Percentiles rank a stretch among this genome's conserved stretches.
These are phyloP conservation scores for Phytophthora cryptogea DNA, from an alignment of 352 stramenopile genomes.

Conservation along the genomic window DNA sequence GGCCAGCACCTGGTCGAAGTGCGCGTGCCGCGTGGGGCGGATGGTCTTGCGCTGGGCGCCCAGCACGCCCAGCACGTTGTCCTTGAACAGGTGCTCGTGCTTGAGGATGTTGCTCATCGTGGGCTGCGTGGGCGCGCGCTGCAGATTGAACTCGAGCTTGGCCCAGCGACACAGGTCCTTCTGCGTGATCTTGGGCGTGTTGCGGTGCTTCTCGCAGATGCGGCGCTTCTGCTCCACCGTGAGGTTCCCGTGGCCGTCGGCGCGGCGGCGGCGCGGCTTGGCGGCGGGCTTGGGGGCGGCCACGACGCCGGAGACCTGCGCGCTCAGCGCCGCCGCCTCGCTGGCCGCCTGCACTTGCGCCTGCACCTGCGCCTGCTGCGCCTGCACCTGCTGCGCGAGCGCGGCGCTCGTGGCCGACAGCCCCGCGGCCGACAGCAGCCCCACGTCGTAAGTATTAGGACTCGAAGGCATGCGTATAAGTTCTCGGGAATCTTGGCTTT, in stretches of 20 bases:
- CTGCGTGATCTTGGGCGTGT: slow-evolving; percentile 88
- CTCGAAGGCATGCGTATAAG: slow-evolving; percentile 81
- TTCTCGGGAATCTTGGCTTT: slow-evolving; percentile 69
- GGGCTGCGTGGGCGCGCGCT: slow-evolving; percentile 78
- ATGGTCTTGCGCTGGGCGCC: slow-evolving; percentile 86
- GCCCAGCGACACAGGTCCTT: slow-evolving; percentile 88
- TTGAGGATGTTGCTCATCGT: slow-evolving; percentile 89
- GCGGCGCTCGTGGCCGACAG: slow-evolving; percentile 23
- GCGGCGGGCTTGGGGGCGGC: slow-evolving; percentile 5
- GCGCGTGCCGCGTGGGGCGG: slow-evolving; percentile 68
- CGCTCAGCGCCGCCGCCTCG: not conserved
- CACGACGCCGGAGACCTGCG: not conserved
- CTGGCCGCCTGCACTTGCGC: slow-evolving; percentile 18
- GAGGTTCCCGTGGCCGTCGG: slow-evolving; percentile 76
- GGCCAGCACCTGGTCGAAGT: slow-evolving; percentile 85
- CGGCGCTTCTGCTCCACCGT: slow-evolving; percentile 88
- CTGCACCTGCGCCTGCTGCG: slow-evolving; percentile 28
- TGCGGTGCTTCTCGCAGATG: slow-evolving; percentile 88
- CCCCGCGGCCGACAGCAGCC: slow-evolving; percentile 23
- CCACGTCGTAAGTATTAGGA: slow-evolving; percentile 73
- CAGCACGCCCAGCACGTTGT: slow-evolving; percentile 80
- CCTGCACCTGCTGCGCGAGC: slow-evolving; percentile 38
- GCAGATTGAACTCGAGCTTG: slow-evolving; percentile 89
- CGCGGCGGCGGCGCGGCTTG: slow-evolving; percentile 46
- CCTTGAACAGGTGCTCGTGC: slow-evolving; percentile 86